Evolutionary conservation across 306 rosid species (phyloP), one percentile per base, ranked within the genome.

Genomic region (Citrullus mucosospermus): DNA sequence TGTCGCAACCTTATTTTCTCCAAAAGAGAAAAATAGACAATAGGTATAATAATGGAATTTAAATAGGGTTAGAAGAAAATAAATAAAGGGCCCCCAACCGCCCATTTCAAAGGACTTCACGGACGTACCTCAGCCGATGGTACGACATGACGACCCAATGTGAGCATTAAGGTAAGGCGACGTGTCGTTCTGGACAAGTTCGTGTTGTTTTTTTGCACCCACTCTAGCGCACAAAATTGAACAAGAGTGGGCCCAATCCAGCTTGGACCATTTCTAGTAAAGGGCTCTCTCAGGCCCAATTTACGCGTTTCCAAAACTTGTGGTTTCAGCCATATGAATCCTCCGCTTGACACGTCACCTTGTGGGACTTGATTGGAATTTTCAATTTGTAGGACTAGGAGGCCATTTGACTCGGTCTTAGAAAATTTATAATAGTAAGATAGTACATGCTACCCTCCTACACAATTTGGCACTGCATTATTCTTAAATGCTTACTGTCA

Each of bases 201-300:
- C 6, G 22, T 34, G 17, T 32, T 43, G n/a, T 18, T 41, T 34
- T 25, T 68, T 68, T 68, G 75, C 75, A 68, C 75, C 56, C 75
- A 69, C 36, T 20, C n/a, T 69, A 22, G 75, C 56, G 75, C 75
- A 20, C 75, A 68, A 12, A 30, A 39, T 67, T 67, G 0, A 38
- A n/a, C 44, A 39, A 38, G 30, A 67, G 73, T 17, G 73, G 73
- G 73, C 73, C 51, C 73, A n/a, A 11, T 0, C 53, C 51, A n/a
- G 53, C 17, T 41, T 41, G 30, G 74, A 67, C 32, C 53, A 8
- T 16, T 67, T 67, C 53, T 9, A 39, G 8, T 41, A 34, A 39
- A 39, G 74, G 74, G 74, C 53, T 67, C 51, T 48, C 11, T 67
- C 17, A 25, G 73, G 73, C 73, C 73, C 73, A 67, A 67, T n/a